Conservation (phyloP, 345 rosid genomes). For the Boechera divaricarpa region DNA sequence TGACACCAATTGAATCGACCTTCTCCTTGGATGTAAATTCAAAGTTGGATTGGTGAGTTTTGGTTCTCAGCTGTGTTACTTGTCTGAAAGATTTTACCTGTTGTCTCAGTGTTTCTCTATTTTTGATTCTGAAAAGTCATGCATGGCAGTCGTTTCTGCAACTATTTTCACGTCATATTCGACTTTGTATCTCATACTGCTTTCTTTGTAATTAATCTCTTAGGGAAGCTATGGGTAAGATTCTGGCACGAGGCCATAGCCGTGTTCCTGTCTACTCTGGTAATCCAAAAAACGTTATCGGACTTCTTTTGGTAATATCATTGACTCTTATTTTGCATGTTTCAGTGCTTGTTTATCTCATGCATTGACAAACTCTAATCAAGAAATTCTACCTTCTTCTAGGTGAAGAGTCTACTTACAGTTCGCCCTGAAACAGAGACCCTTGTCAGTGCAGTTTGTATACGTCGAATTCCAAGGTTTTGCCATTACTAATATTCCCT, state of each 20-base stretch:
- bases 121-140: background rate
- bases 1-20: constrained; percentile 99
- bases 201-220: constrained; percentile 27
- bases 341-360: constrained; percentile 7
- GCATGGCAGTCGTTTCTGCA: background rate
- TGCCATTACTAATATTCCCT: background rate
- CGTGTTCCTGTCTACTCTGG: constrained; percentile 96
- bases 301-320: constrained; percentile 79
- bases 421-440: constrained; percentile 99
- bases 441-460: constrained; percentile 94
- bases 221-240: constrained; percentile 99
- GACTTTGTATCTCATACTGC: constrained; percentile 4
- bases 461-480: constrained; percentile 91
- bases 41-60: constrained; percentile 89
- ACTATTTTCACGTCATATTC: background rate
- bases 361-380: constrained; percentile 1
- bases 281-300: constrained; percentile 86
- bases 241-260: constrained; percentile 97
- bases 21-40: constrained; percentile 97
- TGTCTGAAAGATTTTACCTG: background rate
- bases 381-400: constrained; percentile 14
- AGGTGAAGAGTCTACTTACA: constrained; percentile 98
- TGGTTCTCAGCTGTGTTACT: constrained; percentile 17
- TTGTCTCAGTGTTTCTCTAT: background rate
- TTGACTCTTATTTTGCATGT: constrained; percentile 2